Percentiles rank a stretch among this genome's conserved stretches.
phyloP scores from a whole-genome alignment of 2,329 filamentous ascomycete genomes.

The Ophiostoma sp. region DNA sequence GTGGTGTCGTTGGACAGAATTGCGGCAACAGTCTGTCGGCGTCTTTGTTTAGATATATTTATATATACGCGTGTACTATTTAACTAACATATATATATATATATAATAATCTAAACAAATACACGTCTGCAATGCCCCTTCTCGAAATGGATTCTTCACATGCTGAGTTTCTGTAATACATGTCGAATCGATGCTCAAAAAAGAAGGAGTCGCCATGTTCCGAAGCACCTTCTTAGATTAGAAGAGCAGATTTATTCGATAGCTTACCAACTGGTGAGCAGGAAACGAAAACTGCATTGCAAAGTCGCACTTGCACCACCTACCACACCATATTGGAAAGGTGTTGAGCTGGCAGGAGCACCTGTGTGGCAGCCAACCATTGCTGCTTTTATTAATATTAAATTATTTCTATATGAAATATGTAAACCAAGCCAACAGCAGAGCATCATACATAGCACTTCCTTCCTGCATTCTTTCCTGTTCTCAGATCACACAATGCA shows the following conservation, averaged over 20 bases:
- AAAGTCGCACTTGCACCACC: background rate
- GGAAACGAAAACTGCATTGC: background rate
- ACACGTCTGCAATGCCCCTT: background rate
- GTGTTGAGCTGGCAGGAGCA: background rate
- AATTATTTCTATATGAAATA: background rate
- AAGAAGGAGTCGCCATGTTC: background rate
- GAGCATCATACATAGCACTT: background rate
- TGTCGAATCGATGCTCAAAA: background rate
- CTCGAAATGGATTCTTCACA: background rate
- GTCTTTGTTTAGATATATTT: too few relatives aligned
- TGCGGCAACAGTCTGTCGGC: background rate
- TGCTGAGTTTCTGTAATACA: too few relatives aligned
- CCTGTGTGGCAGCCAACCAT: background rate
- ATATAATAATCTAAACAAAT: too few relatives aligned
- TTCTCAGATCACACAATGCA: background rate
- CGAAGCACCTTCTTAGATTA: background rate
- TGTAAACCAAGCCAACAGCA: background rate
- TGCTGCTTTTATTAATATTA: too few relatives aligned
- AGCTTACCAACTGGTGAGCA: too few relatives aligned
- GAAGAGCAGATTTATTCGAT: too few relatives aligned
- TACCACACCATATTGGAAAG: background rate
- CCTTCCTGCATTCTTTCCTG: background rate
- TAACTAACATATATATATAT: too few relatives aligned
- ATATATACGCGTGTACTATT: too few relatives aligned
- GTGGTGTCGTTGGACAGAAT: conserved; percentile 10